A percentile compares a stretch with the other conserved stretches of the same genome.
Evolutionary conservation across 345 rosid species (phyloP).

Genomic region (Syzygium aqueum): DNA sequence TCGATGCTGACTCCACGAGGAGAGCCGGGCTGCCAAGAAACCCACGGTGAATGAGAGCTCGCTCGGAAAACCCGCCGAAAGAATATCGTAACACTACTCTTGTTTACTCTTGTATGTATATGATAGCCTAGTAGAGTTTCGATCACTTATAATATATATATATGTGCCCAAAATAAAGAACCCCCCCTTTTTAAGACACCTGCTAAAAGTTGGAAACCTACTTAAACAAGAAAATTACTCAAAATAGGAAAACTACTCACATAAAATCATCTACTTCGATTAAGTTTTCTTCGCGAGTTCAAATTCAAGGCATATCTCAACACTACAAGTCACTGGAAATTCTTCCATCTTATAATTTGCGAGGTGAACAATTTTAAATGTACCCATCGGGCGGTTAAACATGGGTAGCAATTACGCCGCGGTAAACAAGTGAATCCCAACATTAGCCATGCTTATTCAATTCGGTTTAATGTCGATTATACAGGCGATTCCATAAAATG

Average conservation of each 20-base stretch:
- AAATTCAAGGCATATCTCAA: not conserved
- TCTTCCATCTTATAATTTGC: not conserved
- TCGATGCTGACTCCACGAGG: not conserved
- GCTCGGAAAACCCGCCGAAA: rapidly evolving
- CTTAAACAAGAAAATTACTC: not conserved
- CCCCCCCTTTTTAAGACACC: not conserved
- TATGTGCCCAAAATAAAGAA: not conserved
- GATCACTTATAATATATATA: not conserved
- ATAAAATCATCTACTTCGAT: not conserved
- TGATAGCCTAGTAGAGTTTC: no score
- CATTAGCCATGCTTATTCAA: not conserved
- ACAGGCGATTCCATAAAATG: not conserved
- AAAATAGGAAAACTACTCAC: no score
- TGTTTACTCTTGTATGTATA: not conserved
- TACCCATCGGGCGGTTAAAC: not conserved
- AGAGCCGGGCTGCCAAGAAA: not conserved
- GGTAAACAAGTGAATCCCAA: not conserved
- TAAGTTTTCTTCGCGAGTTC: not conserved
- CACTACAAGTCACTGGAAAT: not conserved
- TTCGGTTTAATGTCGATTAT: not conserved
- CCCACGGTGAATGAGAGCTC: not conserved
- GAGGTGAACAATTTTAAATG: not conserved
- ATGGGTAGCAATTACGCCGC: not conserved
- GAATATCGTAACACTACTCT: not conserved
- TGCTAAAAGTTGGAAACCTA: not conserved